Evolutionary conservation across 1,284 basidiomycete genomes (phyloP).

Genomic region (Exobasidium cylindrosporum): DNA sequence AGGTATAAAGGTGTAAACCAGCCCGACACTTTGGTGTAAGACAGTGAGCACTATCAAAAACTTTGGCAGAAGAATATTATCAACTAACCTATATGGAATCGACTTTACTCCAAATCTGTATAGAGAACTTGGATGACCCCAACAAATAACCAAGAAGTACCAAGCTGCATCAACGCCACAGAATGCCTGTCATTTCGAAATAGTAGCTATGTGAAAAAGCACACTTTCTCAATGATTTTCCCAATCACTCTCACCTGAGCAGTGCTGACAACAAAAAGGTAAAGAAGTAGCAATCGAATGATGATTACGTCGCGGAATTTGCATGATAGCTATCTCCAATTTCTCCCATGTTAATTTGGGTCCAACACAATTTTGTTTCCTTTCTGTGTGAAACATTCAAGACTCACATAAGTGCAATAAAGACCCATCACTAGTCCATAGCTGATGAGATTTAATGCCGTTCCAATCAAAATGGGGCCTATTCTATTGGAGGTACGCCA

Average conservation of each 20-base stretch:
- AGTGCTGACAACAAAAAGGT: neutral
- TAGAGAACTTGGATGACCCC: neutral
- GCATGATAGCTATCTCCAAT: neutral
- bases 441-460: neutral
- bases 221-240: neutral
- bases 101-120: neutral
- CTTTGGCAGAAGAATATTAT: neutral
- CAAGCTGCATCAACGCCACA: neutral
- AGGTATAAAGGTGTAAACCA: neutral
- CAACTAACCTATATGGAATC: neutral
- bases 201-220: neutral
- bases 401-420: neutral
- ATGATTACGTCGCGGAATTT: neutral
- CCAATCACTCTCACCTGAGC: neutral
- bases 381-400: too few relatives aligned
- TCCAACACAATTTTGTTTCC: too few relatives aligned
- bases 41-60: neutral
- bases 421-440: neutral
- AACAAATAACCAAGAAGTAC: neutral
- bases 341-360: neutral
- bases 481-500: neutral
- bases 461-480: neutral
- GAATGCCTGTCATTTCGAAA: neutral
- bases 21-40: too few relatives aligned
- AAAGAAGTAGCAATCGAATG: neutral